Evolutionary conservation across 352 stramenopile species (phyloP).

Genomic region (Pythium sp.): DNA sequence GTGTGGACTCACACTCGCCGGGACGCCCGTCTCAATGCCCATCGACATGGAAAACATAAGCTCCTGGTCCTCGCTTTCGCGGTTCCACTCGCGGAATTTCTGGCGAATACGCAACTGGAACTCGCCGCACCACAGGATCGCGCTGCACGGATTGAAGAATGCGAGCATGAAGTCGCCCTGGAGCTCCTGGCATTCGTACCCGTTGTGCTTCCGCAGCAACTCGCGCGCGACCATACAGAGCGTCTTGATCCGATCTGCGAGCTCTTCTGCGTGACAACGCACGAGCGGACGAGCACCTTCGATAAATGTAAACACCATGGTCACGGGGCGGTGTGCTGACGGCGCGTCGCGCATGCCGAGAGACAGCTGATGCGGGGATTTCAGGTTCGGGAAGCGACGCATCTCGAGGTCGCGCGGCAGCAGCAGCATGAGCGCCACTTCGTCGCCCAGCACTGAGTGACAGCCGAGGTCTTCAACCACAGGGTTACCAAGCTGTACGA

Average conservation of each 20-base stretch:
- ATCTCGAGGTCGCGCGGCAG: slow-evolving; percentile 77
- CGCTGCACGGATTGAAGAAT: slow-evolving; percentile 80
- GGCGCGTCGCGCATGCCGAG: slow-evolving; percentile 82
- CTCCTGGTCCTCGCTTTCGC: slow-evolving; percentile 71
- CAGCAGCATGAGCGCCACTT: slow-evolving; percentile 79
- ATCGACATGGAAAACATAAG: slow-evolving; percentile 88
- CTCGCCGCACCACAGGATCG: slow-evolving; percentile 84
- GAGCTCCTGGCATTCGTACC: slow-evolving; percentile 87
- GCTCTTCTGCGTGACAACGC: slow-evolving; percentile 76
- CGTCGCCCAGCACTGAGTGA: slow-evolving; percentile 66
- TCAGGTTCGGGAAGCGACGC: slow-evolving; percentile 67
- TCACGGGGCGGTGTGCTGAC: slow-evolving; percentile 72
- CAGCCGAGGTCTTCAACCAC: slow-evolving; percentile 85
- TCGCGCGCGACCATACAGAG: slow-evolving; percentile 77
- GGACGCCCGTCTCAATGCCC: slow-evolving; percentile 79
- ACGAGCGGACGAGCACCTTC: slow-evolving; percentile 80
- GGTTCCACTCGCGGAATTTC: slow-evolving; percentile 78
- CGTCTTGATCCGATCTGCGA: slow-evolving; percentile 82
- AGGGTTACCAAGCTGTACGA: slow-evolving; percentile 84
- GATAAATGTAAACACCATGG: slow-evolving; percentile 90
- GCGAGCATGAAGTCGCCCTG: slow-evolving; percentile 89
- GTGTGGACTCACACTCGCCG: slow-evolving; percentile 82
- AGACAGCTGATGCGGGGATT: slow-evolving; percentile 68
- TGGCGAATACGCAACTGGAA: slow-evolving; percentile 78
- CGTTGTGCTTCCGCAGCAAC: slow-evolving; percentile 76